Percentiles rank a stretch among this genome's conserved stretches.
phyloP scores from a whole-genome alignment of 768 basidiomycete genomes.

The Macrolepiota fuliginosa region DNA sequence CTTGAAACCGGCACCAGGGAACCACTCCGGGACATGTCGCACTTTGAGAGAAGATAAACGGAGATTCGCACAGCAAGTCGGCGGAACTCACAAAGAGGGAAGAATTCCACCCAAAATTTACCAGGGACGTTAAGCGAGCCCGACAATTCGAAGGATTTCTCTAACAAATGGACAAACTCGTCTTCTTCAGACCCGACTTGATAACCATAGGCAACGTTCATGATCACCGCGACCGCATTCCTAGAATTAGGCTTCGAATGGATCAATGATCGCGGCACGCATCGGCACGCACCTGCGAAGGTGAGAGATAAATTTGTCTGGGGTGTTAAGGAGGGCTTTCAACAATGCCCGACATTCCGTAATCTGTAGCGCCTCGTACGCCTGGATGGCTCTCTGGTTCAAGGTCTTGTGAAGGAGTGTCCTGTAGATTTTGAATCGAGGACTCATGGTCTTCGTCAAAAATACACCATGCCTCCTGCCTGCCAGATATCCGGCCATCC shows the following conservation, averaged over 20 bases:
- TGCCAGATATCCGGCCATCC: constrained; percentile 30
- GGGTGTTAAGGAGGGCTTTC: constrained; percentile 24
- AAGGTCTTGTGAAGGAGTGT: constrained; percentile 35
- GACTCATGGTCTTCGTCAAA: constrained; percentile 25
- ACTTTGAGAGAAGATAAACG: constrained; percentile 21
- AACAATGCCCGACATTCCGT: constrained; percentile 28
- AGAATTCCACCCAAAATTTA: constrained; percentile 37
- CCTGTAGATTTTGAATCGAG: constrained; percentile 34
- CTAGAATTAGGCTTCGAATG: constrained; percentile 14
- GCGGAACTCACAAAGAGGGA: constrained; percentile 32
- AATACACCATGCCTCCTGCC: constrained; percentile 29
- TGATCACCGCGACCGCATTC: constrained; percentile 31
- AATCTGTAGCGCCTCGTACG: constrained; percentile 29
- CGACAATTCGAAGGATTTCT: constrained; percentile 27
- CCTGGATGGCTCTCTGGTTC: constrained; percentile 30
- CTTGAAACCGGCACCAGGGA: constrained; percentile 43
- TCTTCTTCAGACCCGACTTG: constrained; percentile 32
- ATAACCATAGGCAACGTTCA: constrained; percentile 41
- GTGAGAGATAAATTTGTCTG: constrained; percentile 26
- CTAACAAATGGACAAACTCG: constrained; percentile 27
- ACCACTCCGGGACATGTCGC: constrained; percentile 37
- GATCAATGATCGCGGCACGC: neutral
- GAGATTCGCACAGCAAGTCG: no score
- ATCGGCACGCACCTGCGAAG: constrained; percentile 27
- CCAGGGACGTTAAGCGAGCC: constrained; percentile 26